Conservation (phyloP, 768 basidiomycete species). For the Pleurotus eryngii region DNA sequence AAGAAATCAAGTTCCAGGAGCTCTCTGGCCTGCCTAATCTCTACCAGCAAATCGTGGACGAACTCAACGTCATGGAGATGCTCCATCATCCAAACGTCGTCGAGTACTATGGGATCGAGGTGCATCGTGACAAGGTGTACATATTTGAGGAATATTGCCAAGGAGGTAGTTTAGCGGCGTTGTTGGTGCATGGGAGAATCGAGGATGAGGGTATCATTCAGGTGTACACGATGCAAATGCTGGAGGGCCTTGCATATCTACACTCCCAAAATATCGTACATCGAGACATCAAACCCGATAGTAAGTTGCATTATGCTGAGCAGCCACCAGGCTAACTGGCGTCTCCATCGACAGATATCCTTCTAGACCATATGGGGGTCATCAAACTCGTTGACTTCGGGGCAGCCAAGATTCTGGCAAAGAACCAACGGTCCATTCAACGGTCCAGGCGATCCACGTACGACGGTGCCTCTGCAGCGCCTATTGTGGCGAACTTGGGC, state of each 20-base stretch:
- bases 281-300: slow-evolving; percentile 98
- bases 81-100: slow-evolving; percentile 96
- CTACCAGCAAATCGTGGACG: slow-evolving; percentile 91
- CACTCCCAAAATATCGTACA: slow-evolving; percentile 92
- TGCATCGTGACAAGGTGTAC: slow-evolving; percentile 97
- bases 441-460: slow-evolving; percentile 61
- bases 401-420: slow-evolving; percentile 93
- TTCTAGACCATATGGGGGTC: slow-evolving; percentile 84
- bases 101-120: slow-evolving; percentile 98
- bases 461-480: slow-evolving; percentile 21
- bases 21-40: slow-evolving; percentile 83
- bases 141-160: slow-evolving; percentile 99
- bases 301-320: slow-evolving; percentile 45
- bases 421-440: slow-evolving; percentile 80
- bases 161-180: slow-evolving; percentile 85
- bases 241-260: slow-evolving; percentile 90
- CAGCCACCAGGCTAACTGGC: not conserved
- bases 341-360: slow-evolving; percentile 65
- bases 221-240: slow-evolving; percentile 95
- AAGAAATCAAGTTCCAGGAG: slow-evolving; percentile 97
- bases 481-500: slow-evolving; percentile 29
- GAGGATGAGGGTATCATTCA: slow-evolving; percentile 96
- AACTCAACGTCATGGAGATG: slow-evolving; percentile 97
- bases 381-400: slow-evolving; percentile 98
- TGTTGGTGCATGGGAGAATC: slow-evolving; percentile 90